These are phyloP conservation scores for slime mould (Dictyostelium discoideum) DNA, from an alignment of 78 protist species.

Conservation along the genomic window dicty_2.7 NC_007091.3:2924001-2924500, in stretches of 20 bases:
- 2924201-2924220: background rate
- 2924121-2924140: background rate
- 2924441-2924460: background rate
- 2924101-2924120: background rate
- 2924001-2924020: background rate
- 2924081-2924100: too few species aligned
- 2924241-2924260: background rate
- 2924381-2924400: background rate
- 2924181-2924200: background rate
- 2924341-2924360: background rate
- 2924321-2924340: background rate
- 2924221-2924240: background rate
- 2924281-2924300: conserved; percentile 47
- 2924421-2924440: background rate
- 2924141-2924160: background rate
- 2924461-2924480: conserved; percentile 5
- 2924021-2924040: background rate
- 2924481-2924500: background rate
- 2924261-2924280: conserved; percentile 71
- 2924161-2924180: background rate
- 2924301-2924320: conserved; percentile 10
- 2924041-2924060: background rate
- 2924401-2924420: background rate
- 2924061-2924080: background rate
- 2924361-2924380: background rate